phyloP scores from a whole-genome alignment of 2,329 filamentous ascomycete species.

The Ceratocystis cacaofunesta region DNA sequence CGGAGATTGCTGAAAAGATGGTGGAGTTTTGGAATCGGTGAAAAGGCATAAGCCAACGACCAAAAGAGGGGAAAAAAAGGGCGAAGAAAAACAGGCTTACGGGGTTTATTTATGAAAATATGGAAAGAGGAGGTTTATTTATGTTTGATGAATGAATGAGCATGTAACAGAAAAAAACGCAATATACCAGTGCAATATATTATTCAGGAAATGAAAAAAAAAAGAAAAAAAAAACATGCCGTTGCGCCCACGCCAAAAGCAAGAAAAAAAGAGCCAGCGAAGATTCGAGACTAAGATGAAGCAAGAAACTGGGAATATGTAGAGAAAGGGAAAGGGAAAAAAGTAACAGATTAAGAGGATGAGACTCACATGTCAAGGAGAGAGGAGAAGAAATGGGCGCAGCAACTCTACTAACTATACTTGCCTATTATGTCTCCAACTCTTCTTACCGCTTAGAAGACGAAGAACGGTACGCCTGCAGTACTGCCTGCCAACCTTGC shows the following conservation, averaged over 20 bases:
- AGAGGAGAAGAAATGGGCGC: background rate
- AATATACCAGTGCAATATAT: slow-evolving; percentile 7
- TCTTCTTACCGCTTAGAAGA: background rate
- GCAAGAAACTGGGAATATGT: background rate
- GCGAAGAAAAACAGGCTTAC: background rate
- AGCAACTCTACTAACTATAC: background rate
- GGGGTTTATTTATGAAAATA: background rate
- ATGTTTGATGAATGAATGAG: slow-evolving; percentile 14
- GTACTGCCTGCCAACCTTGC: background rate
- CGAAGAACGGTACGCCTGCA: background rate
- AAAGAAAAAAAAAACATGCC: background rate
- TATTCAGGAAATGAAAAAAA: background rate
- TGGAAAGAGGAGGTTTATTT: background rate
- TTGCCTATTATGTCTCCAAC: no score
- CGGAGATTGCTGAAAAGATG: slow-evolving; percentile 36
- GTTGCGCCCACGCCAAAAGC: background rate
- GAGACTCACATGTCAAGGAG: background rate
- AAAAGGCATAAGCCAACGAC: background rate
- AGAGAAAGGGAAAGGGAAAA: background rate
- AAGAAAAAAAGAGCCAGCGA: background rate
- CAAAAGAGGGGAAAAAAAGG: background rate
- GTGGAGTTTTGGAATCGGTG: slow-evolving; percentile 8
- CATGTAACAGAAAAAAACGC: slow-evolving; percentile 7
- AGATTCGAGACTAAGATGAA: background rate
- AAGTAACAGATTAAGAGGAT: background rate